These are phyloP conservation scores for Plectosphaerella cucumerina DNA, from an alignment of 2,329 filamentous ascomycete species.

Conservation along the genomic window DNA sequence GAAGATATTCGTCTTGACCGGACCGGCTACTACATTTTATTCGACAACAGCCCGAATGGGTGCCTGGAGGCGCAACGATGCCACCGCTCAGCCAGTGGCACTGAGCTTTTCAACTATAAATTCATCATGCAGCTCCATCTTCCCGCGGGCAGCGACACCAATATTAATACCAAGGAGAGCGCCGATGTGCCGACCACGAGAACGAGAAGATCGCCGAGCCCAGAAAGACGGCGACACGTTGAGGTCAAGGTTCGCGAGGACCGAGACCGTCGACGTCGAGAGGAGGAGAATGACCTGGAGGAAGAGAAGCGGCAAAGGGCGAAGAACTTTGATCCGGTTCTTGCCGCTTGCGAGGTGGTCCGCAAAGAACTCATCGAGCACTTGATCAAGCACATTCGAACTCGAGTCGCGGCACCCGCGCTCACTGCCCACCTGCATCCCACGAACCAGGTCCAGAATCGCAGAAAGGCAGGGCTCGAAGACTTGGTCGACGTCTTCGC, in stretches of 20 bases:
- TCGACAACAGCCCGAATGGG: slow-evolving; percentile 72
- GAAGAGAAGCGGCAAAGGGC: slow-evolving; percentile 87
- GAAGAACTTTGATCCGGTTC: slow-evolving; percentile 84
- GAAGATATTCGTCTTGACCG: slow-evolving; percentile 79
- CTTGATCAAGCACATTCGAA: slow-evolving; percentile 82
- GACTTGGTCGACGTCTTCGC: slow-evolving; percentile 15
- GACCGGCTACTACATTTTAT: slow-evolving; percentile 88
- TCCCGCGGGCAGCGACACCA: slow-evolving; percentile 15
- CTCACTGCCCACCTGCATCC: slow-evolving; percentile 82
- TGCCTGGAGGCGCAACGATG: slow-evolving; percentile 79
- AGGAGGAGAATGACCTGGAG: slow-evolving; percentile 79
- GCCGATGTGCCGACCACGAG: slow-evolving; percentile 15
- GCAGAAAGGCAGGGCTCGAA: slow-evolving; percentile 64
- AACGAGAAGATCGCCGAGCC: slow-evolving; percentile 28
- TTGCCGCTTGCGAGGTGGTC: slow-evolving; percentile 75
- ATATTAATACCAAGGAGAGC: slow-evolving; percentile 11
- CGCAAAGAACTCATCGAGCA: slow-evolving; percentile 80
- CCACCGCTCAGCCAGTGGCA: slow-evolving; percentile 72
- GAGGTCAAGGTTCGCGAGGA: slow-evolving; percentile 60
- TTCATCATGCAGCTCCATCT: slow-evolving; percentile 81
- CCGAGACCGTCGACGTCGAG: slow-evolving; percentile 58
- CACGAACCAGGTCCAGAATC: slow-evolving; percentile 71
- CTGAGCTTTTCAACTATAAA: slow-evolving; percentile 82
- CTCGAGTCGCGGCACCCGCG: slow-evolving; percentile 76
- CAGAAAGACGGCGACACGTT: slow-evolving; percentile 26